Evolutionary conservation across 331 rosid genomes (phyloP).

Genomic region (Malus hybrid): DNA sequence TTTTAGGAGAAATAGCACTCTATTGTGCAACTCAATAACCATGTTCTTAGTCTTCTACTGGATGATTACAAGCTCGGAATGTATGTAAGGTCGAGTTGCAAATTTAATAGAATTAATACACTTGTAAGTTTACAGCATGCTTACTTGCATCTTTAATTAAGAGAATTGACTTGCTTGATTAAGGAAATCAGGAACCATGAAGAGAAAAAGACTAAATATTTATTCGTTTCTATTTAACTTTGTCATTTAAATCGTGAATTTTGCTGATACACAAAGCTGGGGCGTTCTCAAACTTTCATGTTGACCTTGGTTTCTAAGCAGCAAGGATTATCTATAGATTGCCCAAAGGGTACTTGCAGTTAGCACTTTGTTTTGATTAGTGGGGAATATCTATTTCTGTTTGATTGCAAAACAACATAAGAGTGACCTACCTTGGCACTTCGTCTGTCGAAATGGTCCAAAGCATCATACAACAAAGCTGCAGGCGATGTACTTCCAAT

Average conservation of each 20-base stretch:
- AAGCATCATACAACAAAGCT: slow-evolving; percentile 86
- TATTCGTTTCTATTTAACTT: neutral
- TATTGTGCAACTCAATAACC: neutral
- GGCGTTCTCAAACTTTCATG: neutral
- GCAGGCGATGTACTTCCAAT: slow-evolving; percentile 98
- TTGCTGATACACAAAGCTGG: neutral
- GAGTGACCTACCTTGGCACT: slow-evolving; percentile 75
- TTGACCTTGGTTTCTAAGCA: neutral
- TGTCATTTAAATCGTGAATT: neutral
- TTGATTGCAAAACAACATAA: neutral
- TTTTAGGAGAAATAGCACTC: neutral
- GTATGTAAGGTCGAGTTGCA: neutral
- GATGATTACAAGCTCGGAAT: neutral
- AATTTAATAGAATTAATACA: neutral
- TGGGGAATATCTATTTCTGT: neutral
- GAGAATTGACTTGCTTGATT: neutral
- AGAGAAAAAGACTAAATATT: neutral
- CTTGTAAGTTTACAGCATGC: neutral
- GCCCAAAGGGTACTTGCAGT: neutral
- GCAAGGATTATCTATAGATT: neutral
- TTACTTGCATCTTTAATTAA: neutral
- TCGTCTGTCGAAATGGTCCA: slow-evolving; percentile 95
- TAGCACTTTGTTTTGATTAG: neutral
- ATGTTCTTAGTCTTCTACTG: neutral
- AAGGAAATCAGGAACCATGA: neutral